phyloP scores from a whole-genome alignment of 176 grass and related monocot genomes.

The Rhipidocladum racemiflorum region DNA sequence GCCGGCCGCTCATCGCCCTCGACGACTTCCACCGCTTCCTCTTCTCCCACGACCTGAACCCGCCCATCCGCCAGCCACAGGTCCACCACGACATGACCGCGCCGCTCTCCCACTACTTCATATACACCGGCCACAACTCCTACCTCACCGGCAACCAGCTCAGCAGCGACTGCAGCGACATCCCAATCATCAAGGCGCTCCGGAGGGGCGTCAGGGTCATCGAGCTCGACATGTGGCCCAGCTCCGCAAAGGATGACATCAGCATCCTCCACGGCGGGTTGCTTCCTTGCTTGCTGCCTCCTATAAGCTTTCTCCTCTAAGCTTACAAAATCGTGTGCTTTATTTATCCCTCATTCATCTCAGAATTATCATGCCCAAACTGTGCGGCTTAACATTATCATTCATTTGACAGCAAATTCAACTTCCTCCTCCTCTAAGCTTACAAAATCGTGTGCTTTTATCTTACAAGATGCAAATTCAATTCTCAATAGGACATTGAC shows the following conservation, averaged over 20 bases:
- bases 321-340: too few species aligned
- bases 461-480: neutral
- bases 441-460: neutral
- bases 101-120: conserved; percentile 89
- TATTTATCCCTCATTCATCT: neutral
- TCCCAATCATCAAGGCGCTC: conserved; percentile 82
- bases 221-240: conserved; percentile 97
- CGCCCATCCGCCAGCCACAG: conserved; percentile 25
- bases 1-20: conserved; percentile 37
- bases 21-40: conserved; percentile 95
- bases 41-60: conserved; percentile 79
- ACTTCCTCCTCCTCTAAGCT: neutral
- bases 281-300: neutral
- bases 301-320: too few species aligned
- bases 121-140: conserved; percentile 96
- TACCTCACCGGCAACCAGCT: conserved; percentile 99
- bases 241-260: conserved; percentile 73
- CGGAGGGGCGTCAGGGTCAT: conserved; percentile 85
- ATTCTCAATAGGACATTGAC: conserved; percentile 69
- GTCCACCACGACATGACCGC: conserved; percentile 84
- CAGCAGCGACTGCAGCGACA: conserved; percentile 91
- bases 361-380: neutral
- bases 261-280: conserved; percentile 80
- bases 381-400: neutral
- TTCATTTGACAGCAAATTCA: neutral